Evolutionary conservation across 1,284 basidiomycete genomes (phyloP).

Genomic region (Afroboletus lepidellus): DNA sequence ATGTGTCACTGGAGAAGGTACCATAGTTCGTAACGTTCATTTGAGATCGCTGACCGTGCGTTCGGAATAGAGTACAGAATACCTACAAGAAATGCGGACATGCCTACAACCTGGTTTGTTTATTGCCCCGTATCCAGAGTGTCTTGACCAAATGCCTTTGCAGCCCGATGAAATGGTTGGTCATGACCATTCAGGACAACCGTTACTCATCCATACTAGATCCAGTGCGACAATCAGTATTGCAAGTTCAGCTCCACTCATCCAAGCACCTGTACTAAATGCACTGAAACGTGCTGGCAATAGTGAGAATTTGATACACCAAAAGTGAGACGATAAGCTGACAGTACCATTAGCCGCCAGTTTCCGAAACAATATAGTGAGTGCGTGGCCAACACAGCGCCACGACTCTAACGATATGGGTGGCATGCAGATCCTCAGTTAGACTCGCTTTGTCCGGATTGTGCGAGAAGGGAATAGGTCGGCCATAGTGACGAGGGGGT

Average conservation of each 20-base stretch:
- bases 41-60: conserved; percentile 7
- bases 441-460: conserved; percentile 43
- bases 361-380: conserved; percentile 65
- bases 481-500: conserved; percentile 5
- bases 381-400: conserved; percentile 19
- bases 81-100: conserved; percentile 51
- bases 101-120: conserved; percentile 51
- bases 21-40: background rate
- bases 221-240: conserved; percentile 55
- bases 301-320: conserved; percentile 49
- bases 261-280: conserved; percentile 56
- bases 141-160: conserved; percentile 15
- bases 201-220: conserved; percentile 34
- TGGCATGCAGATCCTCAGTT: conserved; percentile 42
- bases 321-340: conserved; percentile 17
- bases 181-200: conserved; percentile 4
- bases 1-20: conserved; percentile 37
- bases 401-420: conserved; percentile 12
- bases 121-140: conserved; percentile 10
- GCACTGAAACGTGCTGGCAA: conserved; percentile 70
- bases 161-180: conserved; percentile 60
- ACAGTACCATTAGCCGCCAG: conserved; percentile 49
- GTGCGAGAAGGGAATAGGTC: conserved; percentile 19
- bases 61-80: conserved; percentile 31
- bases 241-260: conserved; percentile 73